Evolutionary conservation across 1,284 basidiomycete genomes (phyloP).

Genomic region (Moesziomyces parantarcticus): DNA sequence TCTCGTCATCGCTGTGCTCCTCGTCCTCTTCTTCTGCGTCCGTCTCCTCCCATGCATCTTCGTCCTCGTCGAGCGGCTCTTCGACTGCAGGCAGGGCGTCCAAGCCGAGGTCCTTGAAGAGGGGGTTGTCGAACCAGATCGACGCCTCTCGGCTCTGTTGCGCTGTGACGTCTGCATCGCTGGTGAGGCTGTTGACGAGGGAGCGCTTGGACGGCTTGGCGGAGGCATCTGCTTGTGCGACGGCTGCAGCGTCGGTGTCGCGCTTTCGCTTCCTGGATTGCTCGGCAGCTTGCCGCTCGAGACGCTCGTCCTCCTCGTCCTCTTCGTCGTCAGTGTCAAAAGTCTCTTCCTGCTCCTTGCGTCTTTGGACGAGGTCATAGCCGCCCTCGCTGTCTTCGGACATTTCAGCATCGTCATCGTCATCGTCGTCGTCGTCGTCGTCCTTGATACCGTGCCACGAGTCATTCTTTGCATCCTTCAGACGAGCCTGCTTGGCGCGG

Average conservation of each 20-base stretch:
- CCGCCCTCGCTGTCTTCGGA: conserved; percentile 72
- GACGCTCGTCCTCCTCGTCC: conserved; percentile 67
- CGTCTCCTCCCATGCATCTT: conserved; percentile 64
- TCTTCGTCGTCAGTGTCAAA: conserved; percentile 71
- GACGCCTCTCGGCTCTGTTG: conserved; percentile 71
- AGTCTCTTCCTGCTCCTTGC: conserved; percentile 74
- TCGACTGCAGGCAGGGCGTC: conserved; percentile 71
- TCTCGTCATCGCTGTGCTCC: conserved; percentile 59
- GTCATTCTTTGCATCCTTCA: conserved; percentile 74
- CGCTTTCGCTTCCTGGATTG: conserved; percentile 57
- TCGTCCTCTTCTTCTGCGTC: conserved; percentile 68
- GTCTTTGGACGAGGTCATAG: conserved; percentile 78
- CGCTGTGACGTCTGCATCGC: conserved; percentile 39
- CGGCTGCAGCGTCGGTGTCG: conserved; percentile 8
- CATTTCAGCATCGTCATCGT: conserved; percentile 67
- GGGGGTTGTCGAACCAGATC: conserved; percentile 94
- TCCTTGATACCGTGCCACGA: conserved; percentile 65
- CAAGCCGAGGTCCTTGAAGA: conserved; percentile 81
- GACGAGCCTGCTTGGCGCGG: conserved; percentile 84
- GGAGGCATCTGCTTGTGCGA: conserved; percentile 2
- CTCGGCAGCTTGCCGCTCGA: conserved; percentile 60
- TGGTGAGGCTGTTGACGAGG: conserved; percentile 48
- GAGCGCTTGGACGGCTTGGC: conserved; percentile 46
- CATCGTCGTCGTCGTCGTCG: conserved; percentile 56
- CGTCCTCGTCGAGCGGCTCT: conserved; percentile 63